A percentile compares a stretch with the other conserved stretches of the same genome.
Conservation (phyloP, 106 monocot genomes). For the Phalaenopsis equestris region DNA sequence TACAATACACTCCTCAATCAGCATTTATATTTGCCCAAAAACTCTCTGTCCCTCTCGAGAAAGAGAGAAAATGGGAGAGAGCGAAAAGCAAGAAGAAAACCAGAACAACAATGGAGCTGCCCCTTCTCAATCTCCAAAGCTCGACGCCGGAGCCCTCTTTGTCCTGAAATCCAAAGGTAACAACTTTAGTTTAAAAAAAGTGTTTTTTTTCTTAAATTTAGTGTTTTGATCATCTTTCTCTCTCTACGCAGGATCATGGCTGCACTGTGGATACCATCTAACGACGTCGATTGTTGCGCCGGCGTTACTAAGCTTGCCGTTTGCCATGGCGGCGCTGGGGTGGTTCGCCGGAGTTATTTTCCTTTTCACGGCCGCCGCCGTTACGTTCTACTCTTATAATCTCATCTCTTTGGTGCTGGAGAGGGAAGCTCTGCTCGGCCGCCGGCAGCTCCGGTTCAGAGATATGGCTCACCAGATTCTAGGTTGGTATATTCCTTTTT, state of each 20-base stretch:
- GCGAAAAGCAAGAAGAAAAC: not conserved
- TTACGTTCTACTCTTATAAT: conserved; percentile 97
- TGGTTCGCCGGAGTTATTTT: conserved; percentile 54
- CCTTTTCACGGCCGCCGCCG: conserved; percentile 36
- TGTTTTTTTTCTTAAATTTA: too few relatives aligned
- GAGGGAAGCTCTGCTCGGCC: conserved; percentile 56
- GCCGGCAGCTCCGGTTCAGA: conserved; percentile 71
- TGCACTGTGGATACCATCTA: conserved; percentile 86
- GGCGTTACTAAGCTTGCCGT: conserved; percentile 75
- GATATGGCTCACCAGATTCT: conserved; percentile 74
- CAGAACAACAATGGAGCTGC: conserved; percentile 7
- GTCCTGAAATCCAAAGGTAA: conserved; percentile 63
- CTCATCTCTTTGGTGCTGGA: conserved; percentile 80
- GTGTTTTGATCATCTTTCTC: too few relatives aligned
- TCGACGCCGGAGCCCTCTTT: conserved; percentile 71
- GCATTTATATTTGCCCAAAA: too few relatives aligned
- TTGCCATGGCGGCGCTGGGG: conserved; percentile 63
- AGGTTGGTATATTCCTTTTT: conserved; percentile 26
- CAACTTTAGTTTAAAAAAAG: too few relatives aligned
- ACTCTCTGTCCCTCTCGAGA: too few relatives aligned
- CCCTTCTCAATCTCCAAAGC: conserved; percentile 12
- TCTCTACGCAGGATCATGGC: conserved; percentile 58
- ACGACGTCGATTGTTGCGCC: conserved; percentile 90
- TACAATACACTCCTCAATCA: too few relatives aligned
- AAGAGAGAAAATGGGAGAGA: not conserved